A percentile compares a stretch with the other conserved stretches of the same genome.
These are phyloP conservation scores for Volvox carteri DNA, from an alignment of 163 green algal genomes.

Conservation along the genomic window DNA sequence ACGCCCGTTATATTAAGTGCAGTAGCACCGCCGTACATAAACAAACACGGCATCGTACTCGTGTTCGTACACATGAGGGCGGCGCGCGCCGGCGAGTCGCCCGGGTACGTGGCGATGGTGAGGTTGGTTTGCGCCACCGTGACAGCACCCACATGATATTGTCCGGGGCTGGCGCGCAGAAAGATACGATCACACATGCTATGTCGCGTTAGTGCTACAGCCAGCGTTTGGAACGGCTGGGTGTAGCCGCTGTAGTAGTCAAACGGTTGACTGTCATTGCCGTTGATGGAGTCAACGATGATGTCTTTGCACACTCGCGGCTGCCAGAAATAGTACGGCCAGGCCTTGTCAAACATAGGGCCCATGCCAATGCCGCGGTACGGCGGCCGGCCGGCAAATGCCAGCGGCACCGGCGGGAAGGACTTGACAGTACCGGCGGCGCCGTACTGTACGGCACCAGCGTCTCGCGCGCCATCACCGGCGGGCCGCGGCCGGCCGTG, in stretches of 20 bases:
- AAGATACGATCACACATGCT: conserved; percentile 45
- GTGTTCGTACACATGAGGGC: neutral
- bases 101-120: conserved; percentile 38
- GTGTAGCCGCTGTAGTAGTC: conserved; percentile 54
- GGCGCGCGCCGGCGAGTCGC: conserved; percentile 18
- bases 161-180: conserved; percentile 8
- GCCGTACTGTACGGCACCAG: conserved; percentile 32
- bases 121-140: conserved; percentile 35
- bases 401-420: neutral
- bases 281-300: neutral
- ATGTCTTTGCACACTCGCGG: conserved; percentile 29
- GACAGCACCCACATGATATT: conserved; percentile 14
- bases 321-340: conserved; percentile 49
- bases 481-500: conserved; percentile 20
- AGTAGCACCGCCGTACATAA: conserved; percentile 6
- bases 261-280: conserved; percentile 47
- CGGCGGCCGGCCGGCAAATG: neutral
- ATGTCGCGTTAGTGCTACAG: neutral
- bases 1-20: neutral
- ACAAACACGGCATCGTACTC: conserved; percentile 2
- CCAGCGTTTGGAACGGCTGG: conserved; percentile 35
- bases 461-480: neutral
- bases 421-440: neutral
- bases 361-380: neutral
- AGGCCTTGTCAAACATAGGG: conserved; percentile 19